Base-by-base conservation (phyloP, 2,329 filamentous ascomycete genomes). In the Diaporthe vaccinii region DNA sequence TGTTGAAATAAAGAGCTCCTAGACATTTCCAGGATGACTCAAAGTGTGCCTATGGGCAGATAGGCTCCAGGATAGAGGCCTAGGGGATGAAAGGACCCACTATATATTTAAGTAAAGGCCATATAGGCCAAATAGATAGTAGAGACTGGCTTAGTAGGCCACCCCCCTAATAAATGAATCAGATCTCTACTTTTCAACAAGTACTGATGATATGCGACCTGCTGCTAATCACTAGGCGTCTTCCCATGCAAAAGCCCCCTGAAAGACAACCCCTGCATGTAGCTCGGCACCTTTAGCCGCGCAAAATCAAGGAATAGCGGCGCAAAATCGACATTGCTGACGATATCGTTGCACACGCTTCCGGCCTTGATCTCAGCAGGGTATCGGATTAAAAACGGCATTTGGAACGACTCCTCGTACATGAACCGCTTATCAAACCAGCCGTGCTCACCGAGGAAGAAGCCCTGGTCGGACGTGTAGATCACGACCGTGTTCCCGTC, bases 341-440 rank as follows among this genome's bases (percentile, higher is more conserved):
- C 83, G 28, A 89, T 89, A 75, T 89, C 87, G 72, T 86, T 78
- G 75, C 84, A 87, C 0, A 88, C 80, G 0, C 80, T 82, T 0
- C 84, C 83, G 0, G 84, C 74, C 1, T 72, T 58, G 73, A 89
- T 88, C 69, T 83, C 83, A 0, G 69, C 75, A 0, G 88, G 88
- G 62, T 87, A 88, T 0, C 86, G 84, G 12, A 88, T 82, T 4
- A 90, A 78, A 65, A 90, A 88, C 0, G 88, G 88, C 88, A 90
- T 90, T 80, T 90, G 88, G 81, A 90, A 90, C 20, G 82, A 85
- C 79, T 90, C 87, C 76, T 90, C 88, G 80, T 90, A 90, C 86
- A 90, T 89, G 79, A 90, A 89, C 4, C 88, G 85, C 80, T 90
- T 90, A 79, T 90, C 89, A 77, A 89, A 90, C 88, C 88, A 90